Base-by-base conservation (phyloP, 78 protist species). In the Parvularia atlantis region DNA sequence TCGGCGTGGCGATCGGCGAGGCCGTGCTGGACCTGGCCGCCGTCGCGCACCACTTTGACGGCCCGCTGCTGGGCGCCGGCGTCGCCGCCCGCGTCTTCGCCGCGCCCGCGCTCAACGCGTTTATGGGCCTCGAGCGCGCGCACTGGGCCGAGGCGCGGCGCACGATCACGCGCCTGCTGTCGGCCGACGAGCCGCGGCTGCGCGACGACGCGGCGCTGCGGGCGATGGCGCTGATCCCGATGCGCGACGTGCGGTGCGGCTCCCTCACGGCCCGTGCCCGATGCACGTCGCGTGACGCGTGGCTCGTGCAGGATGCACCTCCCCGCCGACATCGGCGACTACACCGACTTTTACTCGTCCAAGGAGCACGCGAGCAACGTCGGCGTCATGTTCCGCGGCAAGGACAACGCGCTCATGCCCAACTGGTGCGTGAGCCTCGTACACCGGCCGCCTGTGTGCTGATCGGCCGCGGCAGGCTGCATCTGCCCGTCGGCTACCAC, bases 261-360 rank as follows among this genome's bases (percentile, higher is more conserved):
- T n/a, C n/a, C n/a, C 19, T 33, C 31, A 63, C 24, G 33, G 36
- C 64, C 68, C 40, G n/a, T 53, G 40, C 53, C 57, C 26, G 26
- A 52, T 19, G 75, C 66, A 3, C 68, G 56, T 9, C 71, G 73
- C 71, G 50, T 62, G 26, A 52, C 66, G 69, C 80, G n/a, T n/a
- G n/a, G n/a, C n/a, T 17, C 50, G 41, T 88, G 40, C 16, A 5
- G 19, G 30, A 77, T 83, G 93, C 78, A 57, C 35, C 24, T 88
- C 39, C 89, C 93, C 1, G 75, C 70, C 20, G 0, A 9, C 22
- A 66, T 87, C 40, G 73, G 64, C 31, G 97, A 94, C 78, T 94
- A 94, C 85, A 94, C 95, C 22, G 98, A 94, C 83, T 94, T 91
- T 62, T 94, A 89, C 82, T 66, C 92, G 39, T 84, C 91, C 20